A percentile compares a stretch with the other conserved stretches of the same genome.
These are phyloP conservation scores for Hirschfeldia incana DNA, from an alignment of 345 rosid genomes.

Conservation along the genomic window DNA sequence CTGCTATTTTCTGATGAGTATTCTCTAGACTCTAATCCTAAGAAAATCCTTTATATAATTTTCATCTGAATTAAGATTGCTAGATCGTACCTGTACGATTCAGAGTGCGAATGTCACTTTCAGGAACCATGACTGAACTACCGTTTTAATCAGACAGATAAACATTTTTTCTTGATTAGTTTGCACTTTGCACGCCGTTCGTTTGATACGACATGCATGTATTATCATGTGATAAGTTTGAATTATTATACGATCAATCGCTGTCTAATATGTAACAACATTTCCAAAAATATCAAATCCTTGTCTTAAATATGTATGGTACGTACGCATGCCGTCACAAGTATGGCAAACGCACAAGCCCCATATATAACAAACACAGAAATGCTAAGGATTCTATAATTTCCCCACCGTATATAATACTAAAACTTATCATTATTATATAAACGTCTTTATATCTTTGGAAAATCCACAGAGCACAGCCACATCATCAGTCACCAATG, in stretches of 20 bases:
- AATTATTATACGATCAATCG: conserved; percentile 19
- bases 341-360: conserved; percentile 33
- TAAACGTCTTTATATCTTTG: neutral
- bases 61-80: neutral
- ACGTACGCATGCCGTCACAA: conserved; percentile 37
- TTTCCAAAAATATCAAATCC: conserved; percentile 4
- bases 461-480: conserved; percentile 3
- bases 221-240: conserved; percentile 36
- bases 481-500: neutral
- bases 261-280: neutral
- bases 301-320: conserved; percentile 26
- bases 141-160: conserved; percentile 6
- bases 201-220: conserved; percentile 34
- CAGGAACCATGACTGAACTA: neutral
- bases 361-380: conserved; percentile 4
- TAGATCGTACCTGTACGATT: neutral
- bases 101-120: conserved; percentile 5
- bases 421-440: neutral
- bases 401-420: conserved; percentile 8
- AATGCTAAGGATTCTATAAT: conserved; percentile 24
- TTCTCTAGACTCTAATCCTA: neutral
- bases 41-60: neutral
- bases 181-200: conserved; percentile 28
- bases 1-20: neutral
- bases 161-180: conserved; percentile 26